Percentiles rank a stretch among this genome's conserved stretches.
phyloP scores from a whole-genome alignment of 805 yeast species.

The Candida caryicola region DNA sequence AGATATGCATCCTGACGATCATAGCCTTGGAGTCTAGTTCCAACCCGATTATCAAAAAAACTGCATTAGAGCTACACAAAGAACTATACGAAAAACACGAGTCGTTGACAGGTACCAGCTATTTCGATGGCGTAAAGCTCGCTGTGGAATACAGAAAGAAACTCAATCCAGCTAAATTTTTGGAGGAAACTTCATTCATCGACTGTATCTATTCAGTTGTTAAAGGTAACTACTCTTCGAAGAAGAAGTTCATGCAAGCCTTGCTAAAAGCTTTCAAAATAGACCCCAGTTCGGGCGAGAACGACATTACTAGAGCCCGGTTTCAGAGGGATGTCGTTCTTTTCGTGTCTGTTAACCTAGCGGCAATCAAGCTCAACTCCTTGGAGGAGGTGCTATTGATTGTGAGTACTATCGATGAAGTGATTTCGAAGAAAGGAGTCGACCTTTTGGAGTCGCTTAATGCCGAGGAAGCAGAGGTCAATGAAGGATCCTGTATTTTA shows the following conservation, averaged over 20 bases:
- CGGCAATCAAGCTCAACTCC: constrained; percentile 35
- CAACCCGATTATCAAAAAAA: constrained; percentile 36
- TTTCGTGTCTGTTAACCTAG: constrained; percentile 37
- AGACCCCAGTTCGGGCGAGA: constrained; percentile 4
- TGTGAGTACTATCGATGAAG: constrained; percentile 42
- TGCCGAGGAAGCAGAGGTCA: constrained; percentile 12
- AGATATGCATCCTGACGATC: constrained; percentile 62
- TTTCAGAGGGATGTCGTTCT: constrained; percentile 7
- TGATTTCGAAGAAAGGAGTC: constrained; percentile 41
- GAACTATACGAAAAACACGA: constrained; percentile 65
- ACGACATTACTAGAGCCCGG: background rate
- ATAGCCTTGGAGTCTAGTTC: constrained; percentile 65
- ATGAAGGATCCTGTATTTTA: constrained; percentile 7
- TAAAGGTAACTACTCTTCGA: constrained; percentile 33
- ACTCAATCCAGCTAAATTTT: constrained; percentile 18
- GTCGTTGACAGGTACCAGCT: constrained; percentile 63
- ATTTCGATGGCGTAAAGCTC: constrained; percentile 57
- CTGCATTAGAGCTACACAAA: constrained; percentile 53
- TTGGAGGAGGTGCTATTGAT: constrained; percentile 53
- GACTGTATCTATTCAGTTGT: constrained; percentile 42
- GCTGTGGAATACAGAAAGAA: constrained; percentile 48
- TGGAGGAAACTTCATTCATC: constrained; percentile 34
- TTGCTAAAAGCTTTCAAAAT: constrained; percentile 18
- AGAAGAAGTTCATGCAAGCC: constrained; percentile 39
- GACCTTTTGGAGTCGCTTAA: constrained; percentile 26